Percentiles rank a stretch among this genome's conserved stretches.
Evolutionary conservation across 2,329 filamentous ascomycete genomes (phyloP).

Genomic region (Fusarium sp.): DNA sequence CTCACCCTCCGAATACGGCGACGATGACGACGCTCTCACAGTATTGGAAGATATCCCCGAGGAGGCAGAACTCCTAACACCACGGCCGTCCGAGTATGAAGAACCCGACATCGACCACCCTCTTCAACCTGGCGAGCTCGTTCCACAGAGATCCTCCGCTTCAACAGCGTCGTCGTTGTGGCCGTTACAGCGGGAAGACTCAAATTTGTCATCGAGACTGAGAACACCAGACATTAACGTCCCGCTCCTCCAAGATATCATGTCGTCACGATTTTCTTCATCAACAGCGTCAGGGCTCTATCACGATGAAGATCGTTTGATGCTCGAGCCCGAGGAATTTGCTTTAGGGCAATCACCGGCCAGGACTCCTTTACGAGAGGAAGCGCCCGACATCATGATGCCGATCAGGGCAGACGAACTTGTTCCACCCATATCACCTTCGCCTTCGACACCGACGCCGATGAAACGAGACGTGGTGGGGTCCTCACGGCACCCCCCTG

Average conservation of each 20-base stretch:
- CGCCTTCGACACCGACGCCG: slow-evolving; percentile 24
- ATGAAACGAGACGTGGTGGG: slow-evolving; percentile 11
- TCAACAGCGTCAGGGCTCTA: slow-evolving; percentile 34
- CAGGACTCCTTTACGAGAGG: slow-evolving; percentile 21
- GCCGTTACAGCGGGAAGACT: slow-evolving; percentile 9
- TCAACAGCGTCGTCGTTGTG: slow-evolving; percentile 25
- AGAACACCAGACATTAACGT: slow-evolving; percentile 19
- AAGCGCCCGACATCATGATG: slow-evolving; percentile 16
- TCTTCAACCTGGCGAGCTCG: slow-evolving; percentile 26
- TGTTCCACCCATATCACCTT: slow-evolving; percentile 18
- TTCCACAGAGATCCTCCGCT: slow-evolving; percentile 18
- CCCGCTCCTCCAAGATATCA: slow-evolving; percentile 21
- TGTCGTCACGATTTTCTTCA: slow-evolving; percentile 23
- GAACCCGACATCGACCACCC: slow-evolving; percentile 27
- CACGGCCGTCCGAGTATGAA: slow-evolving; percentile 28
- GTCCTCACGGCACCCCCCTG: not conserved
- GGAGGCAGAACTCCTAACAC: slow-evolving; percentile 16
- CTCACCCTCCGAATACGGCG: slow-evolving; percentile 36
- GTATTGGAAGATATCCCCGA: slow-evolving; percentile 27
- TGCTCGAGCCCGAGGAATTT: slow-evolving; percentile 26
- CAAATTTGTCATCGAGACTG: slow-evolving; percentile 5
- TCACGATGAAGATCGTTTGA: slow-evolving; percentile 18
- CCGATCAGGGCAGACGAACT: slow-evolving; percentile 26
- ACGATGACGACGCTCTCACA: slow-evolving; percentile 31
- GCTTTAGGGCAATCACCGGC: slow-evolving; percentile 13